Evolutionary conservation across 106 monocot genomes (phyloP).

Genomic region (Chionographis japonica): DNA sequence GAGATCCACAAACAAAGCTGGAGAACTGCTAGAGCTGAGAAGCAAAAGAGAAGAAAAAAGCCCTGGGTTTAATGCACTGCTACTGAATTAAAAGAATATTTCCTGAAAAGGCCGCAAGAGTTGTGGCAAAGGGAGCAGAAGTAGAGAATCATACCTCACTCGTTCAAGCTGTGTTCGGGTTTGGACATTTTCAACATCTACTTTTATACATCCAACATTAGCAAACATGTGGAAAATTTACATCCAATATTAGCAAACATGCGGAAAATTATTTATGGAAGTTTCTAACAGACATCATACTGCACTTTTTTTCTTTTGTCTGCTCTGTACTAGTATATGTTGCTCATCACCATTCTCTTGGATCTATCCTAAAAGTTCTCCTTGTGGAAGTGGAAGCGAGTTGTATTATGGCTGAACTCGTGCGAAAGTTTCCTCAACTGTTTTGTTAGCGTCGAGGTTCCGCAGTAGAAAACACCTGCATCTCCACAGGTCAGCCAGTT

Average conservation of each 20-base stretch:
- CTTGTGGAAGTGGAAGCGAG: slow-evolving; percentile 79
- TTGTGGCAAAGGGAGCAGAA: too few species aligned
- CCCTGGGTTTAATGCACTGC: not conserved
- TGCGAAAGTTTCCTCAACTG: slow-evolving; percentile 47
- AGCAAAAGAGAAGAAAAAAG: slow-evolving; percentile 2
- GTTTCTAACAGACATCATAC: too few species aligned
- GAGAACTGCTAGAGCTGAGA: slow-evolving; percentile 6
- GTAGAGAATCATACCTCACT: too few species aligned
- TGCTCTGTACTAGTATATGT: not conserved
- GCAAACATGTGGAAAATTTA: too few species aligned
- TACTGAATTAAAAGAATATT: not conserved
- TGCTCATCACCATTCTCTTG: not conserved
- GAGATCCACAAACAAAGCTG: not conserved
- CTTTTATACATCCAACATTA: too few species aligned
- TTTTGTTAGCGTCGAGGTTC: slow-evolving; percentile 46
- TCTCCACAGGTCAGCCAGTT: not conserved
- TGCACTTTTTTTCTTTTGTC: not conserved
- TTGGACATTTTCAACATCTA: too few species aligned
- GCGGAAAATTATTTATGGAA: too few species aligned
- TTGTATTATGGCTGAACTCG: slow-evolving; percentile 63
- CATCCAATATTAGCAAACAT: too few species aligned
- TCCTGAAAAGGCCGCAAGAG: not conserved
- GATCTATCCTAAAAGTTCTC: slow-evolving; percentile 56
- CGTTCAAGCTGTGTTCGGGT: too few species aligned
- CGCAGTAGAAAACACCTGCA: slow-evolving; percentile 91